Evolutionary conservation across 495 filamentous ascomycete species (phyloP), one percentile per base, ranked within the genome.

Genomic region (Parathielavia hyrcaniae): DNA sequence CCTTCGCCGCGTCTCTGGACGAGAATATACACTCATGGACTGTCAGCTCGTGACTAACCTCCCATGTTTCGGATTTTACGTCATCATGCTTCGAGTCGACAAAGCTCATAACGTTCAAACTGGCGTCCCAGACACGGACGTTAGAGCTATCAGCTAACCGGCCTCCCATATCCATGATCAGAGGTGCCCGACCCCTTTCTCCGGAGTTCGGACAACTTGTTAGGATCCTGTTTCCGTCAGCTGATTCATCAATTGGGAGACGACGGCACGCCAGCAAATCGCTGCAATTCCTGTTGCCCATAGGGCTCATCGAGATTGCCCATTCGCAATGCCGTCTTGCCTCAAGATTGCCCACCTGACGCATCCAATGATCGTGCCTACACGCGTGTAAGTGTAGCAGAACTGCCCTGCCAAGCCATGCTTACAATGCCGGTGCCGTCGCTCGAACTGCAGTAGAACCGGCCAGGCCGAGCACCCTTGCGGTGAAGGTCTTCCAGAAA

Each of bases 341-440:
- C 10, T 13, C 39, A 43, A 62, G 62, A 63, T 67, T 60, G 55
- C 40, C 56, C 55, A 52, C 50, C 57, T 50, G 22, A 61, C 32
- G 43, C 60, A 46, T 44, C 58, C 63, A 64, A 64, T 66, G 41
- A 66, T 54, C 63, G 53, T 26, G 30, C 53, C 35, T 35, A 53
- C 41, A 48, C 26, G 52, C 22, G 20, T 30, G 26, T 30, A 30
- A 30, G 26, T 30, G 26, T 6, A 30, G 26, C 26, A 30, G 19
- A 43, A n/a, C 47, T 45, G 47, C 50, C 40, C 34, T 53, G 57
- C 53, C 52, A 50, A 61, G 53, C 26, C 26, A 30, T n/a, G n/a
- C n/a, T n/a, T n/a, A n/a, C n/a, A n/a, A n/a, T n/a, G n/a, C n/a
- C n/a, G 34, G 32, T 53, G 40, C 50, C 46, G 51, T 34, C 60